Conservation (phyloP, 2,329 filamentous ascomycete genomes). For the Arthroderma sp. region DNA sequence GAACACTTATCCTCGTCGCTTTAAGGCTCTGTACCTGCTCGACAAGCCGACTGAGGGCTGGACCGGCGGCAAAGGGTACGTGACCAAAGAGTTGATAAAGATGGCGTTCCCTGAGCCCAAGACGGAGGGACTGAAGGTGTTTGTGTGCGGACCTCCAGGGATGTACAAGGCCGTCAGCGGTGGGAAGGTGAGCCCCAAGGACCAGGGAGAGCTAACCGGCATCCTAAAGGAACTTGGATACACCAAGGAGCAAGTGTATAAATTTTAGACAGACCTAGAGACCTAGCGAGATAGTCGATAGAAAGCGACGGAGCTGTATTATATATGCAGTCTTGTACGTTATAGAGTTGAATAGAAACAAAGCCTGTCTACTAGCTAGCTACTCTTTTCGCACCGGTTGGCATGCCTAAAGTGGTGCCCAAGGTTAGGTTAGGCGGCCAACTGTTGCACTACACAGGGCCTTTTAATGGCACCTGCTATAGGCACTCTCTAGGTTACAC, state of each 20-base stretch:
- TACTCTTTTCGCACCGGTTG: no score
- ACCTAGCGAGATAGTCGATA: conserved; percentile 8
- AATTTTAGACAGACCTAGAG: conserved; percentile 55
- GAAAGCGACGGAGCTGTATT: not conserved
- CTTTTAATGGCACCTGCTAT: no score
- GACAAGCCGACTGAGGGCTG: conserved; percentile 67
- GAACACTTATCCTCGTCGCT: conserved; percentile 89
- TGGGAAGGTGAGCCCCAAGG: conserved; percentile 75
- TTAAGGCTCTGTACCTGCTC: conserved; percentile 88
- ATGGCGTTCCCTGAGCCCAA: conserved; percentile 88
- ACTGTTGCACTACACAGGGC: no score
- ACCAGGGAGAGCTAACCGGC: conserved; percentile 83
- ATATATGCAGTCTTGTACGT: not conserved
- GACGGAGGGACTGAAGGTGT: conserved; percentile 85
- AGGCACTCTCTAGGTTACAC: no score
- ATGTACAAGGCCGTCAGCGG: conserved; percentile 91
- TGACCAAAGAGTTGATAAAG: conserved; percentile 88
- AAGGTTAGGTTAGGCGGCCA: no score
- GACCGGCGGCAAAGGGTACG: conserved; percentile 63
- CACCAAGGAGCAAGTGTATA: conserved; percentile 83
- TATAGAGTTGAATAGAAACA: not conserved
- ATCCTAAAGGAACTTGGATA: conserved; percentile 75
- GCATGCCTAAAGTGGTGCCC: no score
- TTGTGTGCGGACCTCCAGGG: conserved; percentile 85
- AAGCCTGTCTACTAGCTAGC: no score